Conservation (phyloP, 169 alveolate genomes). For the Plasmodium knowlesi region DNA sequence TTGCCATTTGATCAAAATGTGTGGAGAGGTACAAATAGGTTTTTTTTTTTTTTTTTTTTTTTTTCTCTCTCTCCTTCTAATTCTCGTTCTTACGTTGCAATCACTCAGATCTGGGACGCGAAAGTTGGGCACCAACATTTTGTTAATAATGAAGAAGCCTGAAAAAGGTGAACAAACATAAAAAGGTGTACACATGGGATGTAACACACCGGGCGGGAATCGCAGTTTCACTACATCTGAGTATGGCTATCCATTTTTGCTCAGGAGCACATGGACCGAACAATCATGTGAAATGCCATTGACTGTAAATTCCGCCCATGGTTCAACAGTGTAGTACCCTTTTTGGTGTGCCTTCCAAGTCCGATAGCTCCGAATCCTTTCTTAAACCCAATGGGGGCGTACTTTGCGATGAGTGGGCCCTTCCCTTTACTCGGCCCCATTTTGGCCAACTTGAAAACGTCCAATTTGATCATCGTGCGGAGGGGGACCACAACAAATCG, state of each 20-base stretch:
- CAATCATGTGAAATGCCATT: neutral
- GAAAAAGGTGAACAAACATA: neutral
- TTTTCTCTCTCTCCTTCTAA: neutral
- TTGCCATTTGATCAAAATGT: neutral
- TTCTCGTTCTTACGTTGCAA: conserved; percentile 75
- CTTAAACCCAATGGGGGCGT: conserved; percentile 89
- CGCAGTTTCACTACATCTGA: neutral
- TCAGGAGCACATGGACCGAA: neutral
- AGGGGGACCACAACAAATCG: neutral
- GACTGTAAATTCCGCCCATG: neutral
- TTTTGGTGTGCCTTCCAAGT: conserved; percentile 88
- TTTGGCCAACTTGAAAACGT: conserved; percentile 76
- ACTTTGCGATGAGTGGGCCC: conserved; percentile 90
- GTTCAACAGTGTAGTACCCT: conserved; percentile 78
- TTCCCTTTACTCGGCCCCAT: conserved; percentile 90
- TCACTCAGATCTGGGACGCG: conserved; percentile 84
- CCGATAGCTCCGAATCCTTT: conserved; percentile 92
- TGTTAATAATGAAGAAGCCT: conserved; percentile 88
- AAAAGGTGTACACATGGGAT: neutral
- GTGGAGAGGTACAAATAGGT: neutral
- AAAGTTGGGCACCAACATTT: conserved; percentile 88
- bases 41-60: neutral
- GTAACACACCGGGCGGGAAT: neutral
- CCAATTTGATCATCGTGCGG: conserved; percentile 49
- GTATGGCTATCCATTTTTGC: neutral